A percentile compares a stretch with the other conserved stretches of the same genome.
Evolutionary conservation across 1,284 basidiomycete genomes (phyloP).

Genomic region (Apiotrichum gracile): DNA sequence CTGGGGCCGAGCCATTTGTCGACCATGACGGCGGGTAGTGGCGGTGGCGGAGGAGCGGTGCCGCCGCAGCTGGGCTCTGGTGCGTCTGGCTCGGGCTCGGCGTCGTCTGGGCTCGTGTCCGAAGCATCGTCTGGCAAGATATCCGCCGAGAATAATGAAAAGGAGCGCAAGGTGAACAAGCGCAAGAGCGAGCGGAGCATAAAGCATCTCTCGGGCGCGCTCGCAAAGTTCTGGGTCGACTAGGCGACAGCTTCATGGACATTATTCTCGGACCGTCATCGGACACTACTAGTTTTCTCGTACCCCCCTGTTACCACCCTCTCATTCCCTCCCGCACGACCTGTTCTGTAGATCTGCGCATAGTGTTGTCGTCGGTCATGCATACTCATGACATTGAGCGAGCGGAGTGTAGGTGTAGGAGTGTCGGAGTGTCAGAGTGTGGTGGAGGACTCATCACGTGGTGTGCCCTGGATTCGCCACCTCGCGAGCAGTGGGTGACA

Average conservation of each 20-base stretch:
- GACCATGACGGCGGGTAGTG: not conserved
- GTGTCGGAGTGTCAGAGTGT: too few species aligned
- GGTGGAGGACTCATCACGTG: not conserved
- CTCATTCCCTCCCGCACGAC: too few species aligned
- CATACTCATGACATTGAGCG: too few species aligned
- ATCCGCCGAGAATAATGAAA: conserved; percentile 1
- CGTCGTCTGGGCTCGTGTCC: conserved; percentile 4
- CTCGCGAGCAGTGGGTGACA: too few species aligned
- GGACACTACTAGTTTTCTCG: too few species aligned
- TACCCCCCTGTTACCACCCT: too few species aligned
- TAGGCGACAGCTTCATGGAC: conserved; percentile 3
- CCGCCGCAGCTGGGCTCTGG: conserved; percentile 1
- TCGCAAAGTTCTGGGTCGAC: conserved; percentile 44
- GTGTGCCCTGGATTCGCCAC: not conserved
- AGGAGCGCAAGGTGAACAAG: conserved; percentile 17
- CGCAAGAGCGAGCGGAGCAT: conserved; percentile 32
- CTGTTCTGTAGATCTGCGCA: too few species aligned
- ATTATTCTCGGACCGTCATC: too few species aligned
- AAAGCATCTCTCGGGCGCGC: conserved; percentile 32
- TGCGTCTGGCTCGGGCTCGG: conserved; percentile 13
- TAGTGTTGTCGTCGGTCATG: too few species aligned
- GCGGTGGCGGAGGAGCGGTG: too few species aligned
- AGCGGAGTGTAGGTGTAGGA: too few species aligned
- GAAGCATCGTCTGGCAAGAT: not conserved
- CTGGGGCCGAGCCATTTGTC: conserved; percentile 7